Evolutionary conservation across 2,329 filamentous ascomycete genomes (phyloP).

Genomic region (Bimuria novae-zelandiae): DNA sequence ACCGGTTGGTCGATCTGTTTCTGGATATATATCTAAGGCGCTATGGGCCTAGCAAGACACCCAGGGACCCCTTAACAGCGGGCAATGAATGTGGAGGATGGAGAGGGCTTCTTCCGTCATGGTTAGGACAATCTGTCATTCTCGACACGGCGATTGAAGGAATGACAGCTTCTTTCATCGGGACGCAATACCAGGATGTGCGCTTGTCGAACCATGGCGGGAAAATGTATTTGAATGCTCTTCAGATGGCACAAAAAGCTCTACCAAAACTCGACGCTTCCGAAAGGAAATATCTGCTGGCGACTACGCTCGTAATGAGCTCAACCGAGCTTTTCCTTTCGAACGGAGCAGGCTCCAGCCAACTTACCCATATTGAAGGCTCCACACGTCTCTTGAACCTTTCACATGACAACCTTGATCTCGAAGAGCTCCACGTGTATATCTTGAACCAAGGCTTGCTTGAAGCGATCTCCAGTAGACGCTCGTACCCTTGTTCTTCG

Average conservation of each 20-base stretch:
- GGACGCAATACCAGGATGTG: slow-evolving; percentile 21
- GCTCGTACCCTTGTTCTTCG: slow-evolving; percentile 17
- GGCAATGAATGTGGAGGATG: slow-evolving; percentile 24
- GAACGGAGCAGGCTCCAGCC: slow-evolving; percentile 20
- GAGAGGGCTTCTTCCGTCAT: slow-evolving; percentile 20
- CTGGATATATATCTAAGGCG: slow-evolving; percentile 24
- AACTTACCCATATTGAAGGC: slow-evolving; percentile 24
- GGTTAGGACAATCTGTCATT: slow-evolving; percentile 21
- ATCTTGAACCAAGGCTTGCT: slow-evolving; percentile 24
- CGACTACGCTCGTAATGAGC: slow-evolving; percentile 26
- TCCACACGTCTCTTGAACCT: slow-evolving; percentile 19
- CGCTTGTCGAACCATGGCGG: slow-evolving; percentile 14
- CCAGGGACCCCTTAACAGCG: slow-evolving; percentile 11
- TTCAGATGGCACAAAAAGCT: slow-evolving; percentile 23
- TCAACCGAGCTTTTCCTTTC: slow-evolving; percentile 26
- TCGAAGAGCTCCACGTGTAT: slow-evolving; percentile 24
- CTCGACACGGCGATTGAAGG: slow-evolving; percentile 26
- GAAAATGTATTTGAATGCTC: slow-evolving; percentile 20
- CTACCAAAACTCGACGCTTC: slow-evolving; percentile 15
- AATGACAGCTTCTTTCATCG: slow-evolving; percentile 22
- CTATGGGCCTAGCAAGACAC: slow-evolving; percentile 11
- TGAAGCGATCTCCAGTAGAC: slow-evolving; percentile 18
- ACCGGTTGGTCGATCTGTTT: slow-evolving; percentile 19
- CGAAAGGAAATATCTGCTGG: slow-evolving; percentile 18
- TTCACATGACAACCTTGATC: slow-evolving; percentile 8